Percentiles rank a stretch among this genome's conserved stretches.
Conservation (phyloP, 352 stramenopile species). For the Pythium rhizo-oryzae region DNA sequence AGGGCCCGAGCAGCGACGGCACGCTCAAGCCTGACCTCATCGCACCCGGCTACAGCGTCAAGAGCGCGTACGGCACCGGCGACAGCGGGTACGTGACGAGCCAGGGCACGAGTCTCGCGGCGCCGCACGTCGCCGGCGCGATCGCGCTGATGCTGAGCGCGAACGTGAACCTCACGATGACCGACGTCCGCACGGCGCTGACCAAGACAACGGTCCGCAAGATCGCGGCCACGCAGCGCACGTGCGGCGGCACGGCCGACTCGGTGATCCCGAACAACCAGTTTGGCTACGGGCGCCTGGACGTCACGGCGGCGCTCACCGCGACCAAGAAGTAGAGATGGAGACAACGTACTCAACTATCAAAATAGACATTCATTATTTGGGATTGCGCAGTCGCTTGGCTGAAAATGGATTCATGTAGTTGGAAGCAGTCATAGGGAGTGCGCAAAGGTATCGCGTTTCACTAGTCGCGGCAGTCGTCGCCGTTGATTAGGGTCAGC, state of each 20-base stretch:
- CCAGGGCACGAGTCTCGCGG: conserved; percentile 32
- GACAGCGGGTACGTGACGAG: conserved; percentile 34
- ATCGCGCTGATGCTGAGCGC: conserved; percentile 32
- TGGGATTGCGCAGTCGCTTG: no score
- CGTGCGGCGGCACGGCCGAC: conserved; percentile 24
- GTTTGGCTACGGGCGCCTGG: conserved; percentile 34
- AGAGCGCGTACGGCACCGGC: conserved; percentile 25
- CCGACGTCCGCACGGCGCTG: conserved; percentile 12
- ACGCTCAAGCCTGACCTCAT: conserved; percentile 38
- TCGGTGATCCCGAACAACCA: conserved; percentile 37
- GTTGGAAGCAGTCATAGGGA: no score
- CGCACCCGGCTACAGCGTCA: conserved; percentile 29
- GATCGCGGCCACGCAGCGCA: conserved; percentile 21
- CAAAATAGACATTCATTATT: no score
- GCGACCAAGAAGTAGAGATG: conserved; percentile 3
- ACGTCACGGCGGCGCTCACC: conserved; percentile 12
- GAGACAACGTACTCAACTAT: no score
- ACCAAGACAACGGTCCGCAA: conserved; percentile 15
- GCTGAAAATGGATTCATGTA: no score
- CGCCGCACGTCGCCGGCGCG: conserved; percentile 35
- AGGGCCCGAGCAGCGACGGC: conserved; percentile 29
- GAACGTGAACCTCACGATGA: conserved; percentile 21
- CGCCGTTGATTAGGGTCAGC: no score
- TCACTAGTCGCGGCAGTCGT: no score
- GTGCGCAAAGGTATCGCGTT: no score